These are phyloP conservation scores for Trichoderma cornu-damae DNA, from an alignment of 2,329 filamentous ascomycete genomes.

Conservation along the genomic window DNA sequence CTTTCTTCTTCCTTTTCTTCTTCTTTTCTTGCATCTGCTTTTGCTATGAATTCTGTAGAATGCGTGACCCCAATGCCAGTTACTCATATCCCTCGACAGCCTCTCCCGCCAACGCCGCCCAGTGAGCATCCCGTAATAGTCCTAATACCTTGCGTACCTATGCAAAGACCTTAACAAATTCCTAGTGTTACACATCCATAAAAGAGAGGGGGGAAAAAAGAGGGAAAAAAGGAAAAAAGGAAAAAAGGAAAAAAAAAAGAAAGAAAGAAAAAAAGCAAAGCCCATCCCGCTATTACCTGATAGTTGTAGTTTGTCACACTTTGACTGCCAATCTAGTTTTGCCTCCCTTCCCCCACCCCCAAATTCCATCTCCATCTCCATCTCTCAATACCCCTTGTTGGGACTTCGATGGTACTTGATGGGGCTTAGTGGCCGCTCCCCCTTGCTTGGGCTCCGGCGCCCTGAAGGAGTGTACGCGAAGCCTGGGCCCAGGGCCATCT, in stretches of 20 bases:
- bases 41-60: background rate
- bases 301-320: background rate
- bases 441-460: conserved; percentile 47
- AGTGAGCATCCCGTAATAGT: background rate
- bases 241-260: no score
- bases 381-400: conserved; percentile 31
- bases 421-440: conserved; percentile 45
- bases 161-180: background rate
- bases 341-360: no score
- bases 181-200: conserved; percentile 2
- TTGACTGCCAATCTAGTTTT: no score
- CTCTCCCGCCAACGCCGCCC: conserved; percentile 3
- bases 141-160: no score
- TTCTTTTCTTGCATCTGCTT: background rate
- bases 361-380: background rate
- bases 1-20: no score
- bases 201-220: no score
- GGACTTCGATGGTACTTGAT: conserved; percentile 40
- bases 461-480: conserved; percentile 43
- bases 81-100: background rate
- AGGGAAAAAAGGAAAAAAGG: no score
- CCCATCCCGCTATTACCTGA: background rate
- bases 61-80: background rate
- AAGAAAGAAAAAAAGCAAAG: background rate
- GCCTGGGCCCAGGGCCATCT: conserved; percentile 38